These are phyloP conservation scores for Athelia psychrophila DNA, from an alignment of 1,284 basidiomycete species.

Conservation along the genomic window DNA sequence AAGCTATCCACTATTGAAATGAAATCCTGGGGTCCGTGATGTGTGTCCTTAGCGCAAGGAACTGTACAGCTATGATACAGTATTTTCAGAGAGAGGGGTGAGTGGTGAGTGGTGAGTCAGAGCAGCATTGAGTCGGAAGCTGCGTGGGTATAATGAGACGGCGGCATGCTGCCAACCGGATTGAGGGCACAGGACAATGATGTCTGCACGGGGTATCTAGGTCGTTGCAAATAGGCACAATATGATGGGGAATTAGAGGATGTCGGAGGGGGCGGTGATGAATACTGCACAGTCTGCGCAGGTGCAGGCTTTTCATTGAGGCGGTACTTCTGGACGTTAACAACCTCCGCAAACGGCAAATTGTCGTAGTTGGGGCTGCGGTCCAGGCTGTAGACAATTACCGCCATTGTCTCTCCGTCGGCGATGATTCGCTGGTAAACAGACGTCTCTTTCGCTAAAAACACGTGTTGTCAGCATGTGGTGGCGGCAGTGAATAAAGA, in stretches of 20 bases:
- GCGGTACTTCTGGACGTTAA: slow-evolving; percentile 51
- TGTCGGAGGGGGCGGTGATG: slow-evolving; percentile 4
- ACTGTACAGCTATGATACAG: slow-evolving; percentile 1
- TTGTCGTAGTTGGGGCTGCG: slow-evolving; percentile 37
- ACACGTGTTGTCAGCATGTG: not conserved
- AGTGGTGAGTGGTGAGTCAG: not conserved
- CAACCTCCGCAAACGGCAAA: slow-evolving; percentile 54
- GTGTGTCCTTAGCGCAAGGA: not conserved
- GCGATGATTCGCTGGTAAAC: slow-evolving; percentile 68
- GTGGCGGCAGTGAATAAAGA: not conserved
- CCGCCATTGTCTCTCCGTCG: slow-evolving; percentile 58
- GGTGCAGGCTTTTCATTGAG: slow-evolving; percentile 22
- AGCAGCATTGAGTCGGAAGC: not conserved
- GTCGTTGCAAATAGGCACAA: slow-evolving; percentile 33
- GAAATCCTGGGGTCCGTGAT: not conserved
- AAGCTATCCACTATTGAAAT: not conserved
- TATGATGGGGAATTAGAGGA: slow-evolving; percentile 29
- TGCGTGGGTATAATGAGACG: not conserved
- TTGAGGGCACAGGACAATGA: slow-evolving; percentile 33
- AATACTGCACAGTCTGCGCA: slow-evolving; percentile 8
- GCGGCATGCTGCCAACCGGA: slow-evolving; percentile 23
- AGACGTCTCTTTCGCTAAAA: slow-evolving; percentile 39
- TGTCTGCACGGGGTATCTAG: slow-evolving; percentile 23
- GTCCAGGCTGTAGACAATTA: slow-evolving; percentile 65
- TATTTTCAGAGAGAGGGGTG: not conserved